Base-by-base conservation (phyloP, 1,139 yeast genomes). In the Yamadazyma jaroonii region DNA sequence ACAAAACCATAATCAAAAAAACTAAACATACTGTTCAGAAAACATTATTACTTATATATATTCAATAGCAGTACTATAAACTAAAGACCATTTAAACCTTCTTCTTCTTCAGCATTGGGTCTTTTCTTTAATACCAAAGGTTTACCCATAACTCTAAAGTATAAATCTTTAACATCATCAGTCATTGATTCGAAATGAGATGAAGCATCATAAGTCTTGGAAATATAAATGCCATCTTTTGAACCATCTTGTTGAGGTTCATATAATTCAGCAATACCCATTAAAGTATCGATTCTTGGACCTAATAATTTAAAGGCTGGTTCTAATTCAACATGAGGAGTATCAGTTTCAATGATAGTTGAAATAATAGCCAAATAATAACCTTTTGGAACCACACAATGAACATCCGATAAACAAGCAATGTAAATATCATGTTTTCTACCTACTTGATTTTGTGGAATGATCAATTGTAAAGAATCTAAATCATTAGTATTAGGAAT, bases 141-240 rank as follows among this genome's bases (percentile, higher is more conserved):
- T 62, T 87, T 86, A 38, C 97, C 97, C 35, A 86, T 88, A 48
- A 94, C 83, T 62, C 98, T 79, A 64, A 83, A 81, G 65, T 94
- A 88, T 45, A 92, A 77, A 60, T 92, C 96, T 65, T 89, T 89
- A 50, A 92, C 95, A 60, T 92, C 98, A 59, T 92, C 97, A 33
- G 98, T 92, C 56, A 96, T 86, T 32, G 94, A 72, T 64, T 92
- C 99, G 59, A 92, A 92, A 67, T 92, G 99, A 9, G 97, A 88
- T 9, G 95, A 75, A 1, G 98, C 85, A 60, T 92, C 99, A 61
- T 90, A 92, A 44, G 95, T 84, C 67, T 77, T 85, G 36, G 97
- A 88, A 42, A 92, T 74, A 64, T 65, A 94, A 39, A 92, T 81
- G 43, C 85, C 81, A 59, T 84, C 90, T 47, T 76, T 69, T 24